Evolutionary conservation across 1,139 yeast genomes (phyloP).

Genomic region (Suhomyces ambrosiae): DNA sequence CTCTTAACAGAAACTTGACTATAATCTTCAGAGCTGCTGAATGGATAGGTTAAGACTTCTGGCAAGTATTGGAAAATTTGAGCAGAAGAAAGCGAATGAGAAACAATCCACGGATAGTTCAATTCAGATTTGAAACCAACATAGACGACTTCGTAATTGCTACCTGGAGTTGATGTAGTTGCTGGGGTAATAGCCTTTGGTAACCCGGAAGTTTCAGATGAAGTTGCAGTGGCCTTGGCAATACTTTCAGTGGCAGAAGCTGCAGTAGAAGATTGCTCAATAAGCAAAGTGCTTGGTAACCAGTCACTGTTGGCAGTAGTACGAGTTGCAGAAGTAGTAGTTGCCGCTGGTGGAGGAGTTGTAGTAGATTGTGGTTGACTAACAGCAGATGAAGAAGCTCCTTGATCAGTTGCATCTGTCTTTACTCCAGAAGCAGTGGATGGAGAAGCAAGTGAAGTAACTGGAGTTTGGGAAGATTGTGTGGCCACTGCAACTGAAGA

Average conservation of each 20-base stretch:
- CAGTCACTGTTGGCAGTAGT: constrained; percentile 32
- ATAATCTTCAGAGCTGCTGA: constrained; percentile 34
- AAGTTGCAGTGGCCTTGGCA: constrained; percentile 30
- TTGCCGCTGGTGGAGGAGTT: constrained; percentile 16
- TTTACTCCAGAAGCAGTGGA: constrained; percentile 1
- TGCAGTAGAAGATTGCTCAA: constrained; percentile 29
- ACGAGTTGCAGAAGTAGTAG: constrained; percentile 10
- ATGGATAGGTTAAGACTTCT: constrained; percentile 54
- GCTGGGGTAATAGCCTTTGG: constrained; percentile 71
- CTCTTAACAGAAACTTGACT: constrained; percentile 55
- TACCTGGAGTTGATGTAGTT: constrained; percentile 47
- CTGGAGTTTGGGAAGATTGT: constrained; percentile 19
- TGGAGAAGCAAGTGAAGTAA: constrained; percentile 1
- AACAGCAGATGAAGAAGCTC: constrained; percentile 10
- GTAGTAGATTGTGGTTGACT: constrained; percentile 23
- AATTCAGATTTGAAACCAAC: constrained; percentile 71
- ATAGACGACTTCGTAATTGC: constrained; percentile 56
- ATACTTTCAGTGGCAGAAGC: constrained; percentile 36
- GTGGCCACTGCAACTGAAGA: constrained; percentile 22
- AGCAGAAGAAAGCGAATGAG: constrained; percentile 67
- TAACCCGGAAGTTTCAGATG: constrained; percentile 52
- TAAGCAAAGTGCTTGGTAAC: constrained; percentile 53
- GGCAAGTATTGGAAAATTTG: constrained; percentile 77
- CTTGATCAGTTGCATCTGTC: constrained; percentile 6
- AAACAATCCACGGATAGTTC: constrained; percentile 72